These are phyloP conservation scores for Pseudohyphozyma bogoriensis DNA, from an alignment of 768 basidiomycete genomes.

Conservation along the genomic window DNA sequence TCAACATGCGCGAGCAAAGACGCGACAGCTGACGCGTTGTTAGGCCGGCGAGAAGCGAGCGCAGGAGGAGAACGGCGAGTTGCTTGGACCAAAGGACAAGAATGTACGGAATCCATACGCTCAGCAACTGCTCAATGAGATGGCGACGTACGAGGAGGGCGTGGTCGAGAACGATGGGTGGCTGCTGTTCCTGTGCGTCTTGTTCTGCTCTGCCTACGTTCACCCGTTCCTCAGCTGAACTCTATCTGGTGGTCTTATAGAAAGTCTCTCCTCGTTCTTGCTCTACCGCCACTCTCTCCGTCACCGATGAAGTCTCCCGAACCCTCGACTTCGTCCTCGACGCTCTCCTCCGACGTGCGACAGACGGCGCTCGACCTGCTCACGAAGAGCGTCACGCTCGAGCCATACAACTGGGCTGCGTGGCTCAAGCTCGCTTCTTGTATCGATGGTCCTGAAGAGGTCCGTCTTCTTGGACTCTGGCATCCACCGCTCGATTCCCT, in stretches of 20 bases:
- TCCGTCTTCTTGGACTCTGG: slow-evolving; percentile 35
- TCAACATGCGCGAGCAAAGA: not conserved
- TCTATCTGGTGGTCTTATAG: slow-evolving; percentile 41
- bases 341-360: slow-evolving; percentile 61
- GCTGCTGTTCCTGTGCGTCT: slow-evolving; percentile 65
- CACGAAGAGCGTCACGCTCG: slow-evolving; percentile 61
- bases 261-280: slow-evolving; percentile 62
- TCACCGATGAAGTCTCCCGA: not conserved
- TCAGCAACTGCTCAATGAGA: slow-evolving; percentile 50
- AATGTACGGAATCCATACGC: slow-evolving; percentile 57
- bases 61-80: slow-evolving; percentile 57
- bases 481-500: not conserved
- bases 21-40: not conserved
- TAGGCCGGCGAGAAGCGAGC: slow-evolving; percentile 77
- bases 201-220: slow-evolving; percentile 1
- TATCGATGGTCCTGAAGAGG: slow-evolving; percentile 66
- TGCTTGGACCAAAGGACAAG: slow-evolving; percentile 63
- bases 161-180: slow-evolving; percentile 56
- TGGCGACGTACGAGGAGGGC: slow-evolving; percentile 41
- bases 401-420: slow-evolving; percentile 91
- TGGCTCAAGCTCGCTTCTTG: slow-evolving; percentile 57
- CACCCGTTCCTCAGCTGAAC: slow-evolving; percentile 4
- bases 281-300: slow-evolving; percentile 13
- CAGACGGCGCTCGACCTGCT: slow-evolving; percentile 77
- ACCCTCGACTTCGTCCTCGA: slow-evolving; percentile 34